Evolutionary conservation across 2,329 filamentous ascomycete species (phyloP).

Genomic region (Phaeoacremonium minimum): DNA sequence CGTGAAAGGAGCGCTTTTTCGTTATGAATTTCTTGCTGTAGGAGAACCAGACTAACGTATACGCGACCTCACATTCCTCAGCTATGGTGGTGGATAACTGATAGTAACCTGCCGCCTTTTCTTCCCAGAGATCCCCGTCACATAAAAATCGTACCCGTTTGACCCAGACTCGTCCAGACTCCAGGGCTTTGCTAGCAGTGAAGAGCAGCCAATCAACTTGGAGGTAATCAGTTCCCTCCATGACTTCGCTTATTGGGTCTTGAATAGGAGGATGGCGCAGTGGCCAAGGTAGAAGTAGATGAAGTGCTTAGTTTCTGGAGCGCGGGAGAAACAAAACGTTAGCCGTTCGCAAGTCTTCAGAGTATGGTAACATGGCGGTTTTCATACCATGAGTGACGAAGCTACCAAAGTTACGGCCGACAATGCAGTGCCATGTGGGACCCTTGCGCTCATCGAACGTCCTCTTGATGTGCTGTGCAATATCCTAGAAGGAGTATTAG

Average conservation of each 20-base stretch:
- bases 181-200: no score
- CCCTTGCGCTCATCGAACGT: conserved; percentile 96
- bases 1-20: no score
- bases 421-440: conserved; percentile 98
- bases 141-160: no score
- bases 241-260: conserved; percentile 77
- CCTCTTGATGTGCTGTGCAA: conserved; percentile 93
- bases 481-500: no score
- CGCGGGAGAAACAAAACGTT: neutral
- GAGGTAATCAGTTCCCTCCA: no score
- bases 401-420: conserved; percentile 97
- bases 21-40: no score
- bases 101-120: no score
- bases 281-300: conserved; percentile 99
- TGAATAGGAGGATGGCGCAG: conserved; percentile 97
- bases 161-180: no score
- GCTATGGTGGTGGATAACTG: no score
- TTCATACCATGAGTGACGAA: conserved; percentile 91
- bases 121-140: neutral
- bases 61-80: no score
- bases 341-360: neutral
- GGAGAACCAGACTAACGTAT: no score
- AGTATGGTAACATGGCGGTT: neutral
- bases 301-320: conserved; percentile 96
- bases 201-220: no score